These are phyloP conservation scores for Linum tenue DNA, from an alignment of 345 rosid species.

Conservation along the genomic window DNA sequence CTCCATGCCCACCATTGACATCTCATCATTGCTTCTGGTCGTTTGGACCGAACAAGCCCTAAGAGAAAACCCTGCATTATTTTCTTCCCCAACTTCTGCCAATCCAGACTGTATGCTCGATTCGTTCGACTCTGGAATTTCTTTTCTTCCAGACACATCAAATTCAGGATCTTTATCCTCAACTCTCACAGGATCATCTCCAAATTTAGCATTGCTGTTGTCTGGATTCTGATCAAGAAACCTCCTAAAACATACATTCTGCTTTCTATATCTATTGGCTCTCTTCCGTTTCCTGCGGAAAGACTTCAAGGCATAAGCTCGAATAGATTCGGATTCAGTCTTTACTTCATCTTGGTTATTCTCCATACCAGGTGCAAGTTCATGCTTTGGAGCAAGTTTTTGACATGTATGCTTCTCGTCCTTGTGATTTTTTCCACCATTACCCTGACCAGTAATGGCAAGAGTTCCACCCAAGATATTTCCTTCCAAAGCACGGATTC, in stretches of 20 bases:
- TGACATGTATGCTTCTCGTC: conserved; percentile 12
- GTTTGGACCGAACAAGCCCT: conserved; percentile 13
- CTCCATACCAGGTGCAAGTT: conserved; percentile 18
- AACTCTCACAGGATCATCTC: conserved; percentile 14
- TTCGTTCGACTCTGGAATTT: conserved; percentile 18
- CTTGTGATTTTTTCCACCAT: conserved; percentile 20
- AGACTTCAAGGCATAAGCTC: conserved; percentile 15
- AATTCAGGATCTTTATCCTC: conserved; percentile 18
- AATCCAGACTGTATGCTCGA: conserved; percentile 16
- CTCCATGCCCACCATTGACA: conserved; percentile 13
- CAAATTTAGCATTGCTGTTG: conserved; percentile 11
- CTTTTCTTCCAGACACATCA: conserved; percentile 9
- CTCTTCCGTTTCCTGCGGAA: conserved; percentile 34
- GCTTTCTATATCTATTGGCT: conserved; percentile 27
- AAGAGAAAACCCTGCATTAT: conserved; percentile 8
- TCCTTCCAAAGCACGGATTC: conserved; percentile 47
- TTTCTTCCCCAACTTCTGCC: conserved; percentile 15
- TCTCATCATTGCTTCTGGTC: conserved; percentile 15
- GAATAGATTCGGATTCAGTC: conserved; percentile 13
- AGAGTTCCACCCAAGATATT: conserved; percentile 27
- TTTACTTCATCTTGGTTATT: conserved; percentile 20
- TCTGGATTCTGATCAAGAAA: conserved; percentile 10
- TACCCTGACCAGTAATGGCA: conserved; percentile 27
- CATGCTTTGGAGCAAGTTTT: conserved; percentile 10
- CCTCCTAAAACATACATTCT: conserved; percentile 7